Base-by-base conservation (phyloP, 1,139 yeast species). In the Pneumocystis carinii region DNA sequence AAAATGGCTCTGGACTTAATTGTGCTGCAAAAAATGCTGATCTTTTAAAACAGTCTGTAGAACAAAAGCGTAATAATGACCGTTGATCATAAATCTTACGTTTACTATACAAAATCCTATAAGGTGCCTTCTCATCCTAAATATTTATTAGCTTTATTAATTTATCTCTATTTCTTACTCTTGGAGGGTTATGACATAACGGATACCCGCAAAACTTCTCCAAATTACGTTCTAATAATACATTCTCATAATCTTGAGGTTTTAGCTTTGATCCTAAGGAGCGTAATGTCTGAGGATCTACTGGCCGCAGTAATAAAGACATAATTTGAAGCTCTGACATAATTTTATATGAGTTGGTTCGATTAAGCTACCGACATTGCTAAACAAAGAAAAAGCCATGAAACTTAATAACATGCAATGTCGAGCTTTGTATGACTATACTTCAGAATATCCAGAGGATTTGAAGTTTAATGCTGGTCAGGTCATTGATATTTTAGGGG, bases 401-500 rank as follows among this genome's bases (percentile, higher is more conserved):
- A 15, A 4, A 24, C 32, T 15, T 48, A 48, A 8, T 15, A 48
- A 24, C 27, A 48, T 24, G 55, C 55, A 48, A 24, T 48, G 55
- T n/a, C 79, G 78, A 70, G 86, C 96, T 6, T 72, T 86, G 59
- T 87, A 78, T 70, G 86, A 85, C 64, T 88, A 88, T 75, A 76
- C 78, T 66, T 86, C 95, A 7, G 95, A 86, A 57, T 86, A 81
- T 69, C 90, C 85, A 39, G 97, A 90, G 71, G 98, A 92, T 73
- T 79, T 92, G 72, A 77, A 81, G 53, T 90, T 92, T 69, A 73
- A 74, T 0, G 81, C 77, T 5, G 92, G 87, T 24, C 89, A 86
- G 71, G 68, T 80, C 59, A 85, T 92, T 66, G 81, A 83, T 6
- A 96, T 92, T 27, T 82, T 84, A 2, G 82, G 81, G 37, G 78